These are phyloP conservation scores for Aureobasidium sp. DNA, from an alignment of 2,329 filamentous ascomycete genomes.

Conservation along the genomic window DNA sequence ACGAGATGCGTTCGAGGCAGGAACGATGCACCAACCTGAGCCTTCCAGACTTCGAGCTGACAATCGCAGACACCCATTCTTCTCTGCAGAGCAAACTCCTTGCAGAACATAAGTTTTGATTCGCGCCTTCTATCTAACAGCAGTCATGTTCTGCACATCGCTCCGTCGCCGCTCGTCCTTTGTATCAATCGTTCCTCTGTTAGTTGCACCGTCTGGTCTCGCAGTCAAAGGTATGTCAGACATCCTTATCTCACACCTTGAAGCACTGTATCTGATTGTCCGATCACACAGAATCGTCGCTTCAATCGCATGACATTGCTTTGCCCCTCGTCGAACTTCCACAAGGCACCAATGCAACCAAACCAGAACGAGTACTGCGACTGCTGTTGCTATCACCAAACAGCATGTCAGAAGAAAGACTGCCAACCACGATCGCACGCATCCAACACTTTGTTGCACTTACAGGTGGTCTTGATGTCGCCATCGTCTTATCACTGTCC, in stretches of 20 bases:
- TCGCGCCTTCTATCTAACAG: too few relatives aligned
- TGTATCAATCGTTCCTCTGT: slow-evolving; percentile 26
- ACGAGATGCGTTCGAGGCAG: too few relatives aligned
- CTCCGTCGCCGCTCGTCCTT: slow-evolving; percentile 32
- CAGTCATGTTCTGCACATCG: slow-evolving; percentile 32
- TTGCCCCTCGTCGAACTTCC: slow-evolving; percentile 16
- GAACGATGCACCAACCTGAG: too few relatives aligned
- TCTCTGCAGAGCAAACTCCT: too few relatives aligned
- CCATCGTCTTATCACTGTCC: slow-evolving; percentile 24
- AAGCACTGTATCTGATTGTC: not conserved
- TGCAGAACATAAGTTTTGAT: not conserved
- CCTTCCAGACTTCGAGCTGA: too few relatives aligned
- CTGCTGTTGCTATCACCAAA: slow-evolving; percentile 25
- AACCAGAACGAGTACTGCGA: slow-evolving; percentile 16
- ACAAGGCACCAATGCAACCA: slow-evolving; percentile 11
- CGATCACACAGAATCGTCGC: slow-evolving; percentile 20
- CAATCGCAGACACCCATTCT: too few relatives aligned
- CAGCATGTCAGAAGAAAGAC: slow-evolving; percentile 14
- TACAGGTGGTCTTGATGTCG: slow-evolving; percentile 22
- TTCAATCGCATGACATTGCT: slow-evolving; percentile 31
- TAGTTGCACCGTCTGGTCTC: slow-evolving; percentile 20
- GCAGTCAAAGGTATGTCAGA: slow-evolving; percentile 24
- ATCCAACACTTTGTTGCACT: slow-evolving; percentile 24
- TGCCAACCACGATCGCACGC: slow-evolving; percentile 21
- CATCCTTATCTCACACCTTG: too few relatives aligned